Evolutionary conservation across 257 asterid genomes (phyloP).

Genomic region (Gentiana straminea): DNA sequence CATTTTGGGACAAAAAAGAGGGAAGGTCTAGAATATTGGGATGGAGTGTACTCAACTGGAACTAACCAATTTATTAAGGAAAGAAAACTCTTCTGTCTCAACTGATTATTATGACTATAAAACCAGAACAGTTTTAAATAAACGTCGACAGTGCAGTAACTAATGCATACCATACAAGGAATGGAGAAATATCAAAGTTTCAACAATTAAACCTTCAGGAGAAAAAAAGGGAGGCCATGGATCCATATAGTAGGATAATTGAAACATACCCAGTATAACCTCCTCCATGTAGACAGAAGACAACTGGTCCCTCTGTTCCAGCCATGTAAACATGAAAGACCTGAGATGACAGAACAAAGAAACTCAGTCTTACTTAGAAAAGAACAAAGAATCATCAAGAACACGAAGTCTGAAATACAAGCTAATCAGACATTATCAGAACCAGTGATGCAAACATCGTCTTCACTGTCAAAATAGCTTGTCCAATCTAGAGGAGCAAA

Average conservation of each 20-base stretch:
- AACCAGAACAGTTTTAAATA: too few species aligned
- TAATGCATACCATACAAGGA: too few species aligned
- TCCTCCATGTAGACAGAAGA: constrained; percentile 95
- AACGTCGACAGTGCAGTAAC: too few species aligned
- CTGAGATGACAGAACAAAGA: constrained; percentile 35
- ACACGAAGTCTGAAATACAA: constrained; percentile 11
- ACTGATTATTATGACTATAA: too few species aligned
- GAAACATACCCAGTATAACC: constrained; percentile 83
- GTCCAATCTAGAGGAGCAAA: constrained; percentile 75
- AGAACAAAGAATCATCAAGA: constrained; percentile 6
- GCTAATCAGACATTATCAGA: constrained; percentile 58
- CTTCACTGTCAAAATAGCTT: constrained; percentile 72
- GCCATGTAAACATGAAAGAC: constrained; percentile 78
- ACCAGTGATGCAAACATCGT: constrained; percentile 57
- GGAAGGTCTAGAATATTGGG: too few species aligned
- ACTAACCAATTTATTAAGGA: too few species aligned
- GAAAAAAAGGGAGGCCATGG: too few species aligned
- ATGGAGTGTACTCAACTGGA: too few species aligned
- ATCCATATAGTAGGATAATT: not conserved
- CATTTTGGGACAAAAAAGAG: too few species aligned
- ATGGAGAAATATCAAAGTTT: too few species aligned
- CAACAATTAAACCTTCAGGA: too few species aligned
- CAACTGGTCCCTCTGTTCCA: constrained; percentile 84
- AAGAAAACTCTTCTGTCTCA: too few species aligned
- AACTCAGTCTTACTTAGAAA: constrained; percentile 11